phyloP scores from a whole-genome alignment of 768 basidiomycete genomes.

The Zangia roseola region DNA sequence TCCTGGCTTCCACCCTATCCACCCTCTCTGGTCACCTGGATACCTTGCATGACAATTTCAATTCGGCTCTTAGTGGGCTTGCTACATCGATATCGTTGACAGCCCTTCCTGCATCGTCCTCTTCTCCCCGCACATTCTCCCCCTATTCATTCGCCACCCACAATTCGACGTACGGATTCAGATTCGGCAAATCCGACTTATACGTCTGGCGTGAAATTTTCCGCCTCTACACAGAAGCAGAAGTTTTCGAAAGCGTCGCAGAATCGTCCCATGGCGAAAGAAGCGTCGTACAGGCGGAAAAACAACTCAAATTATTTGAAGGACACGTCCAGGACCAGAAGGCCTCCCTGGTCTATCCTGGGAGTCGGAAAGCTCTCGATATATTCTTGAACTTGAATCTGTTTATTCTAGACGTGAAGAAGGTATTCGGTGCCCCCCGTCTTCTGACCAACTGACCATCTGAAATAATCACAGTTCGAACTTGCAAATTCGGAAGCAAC shows the following conservation, averaged over 20 bases:
- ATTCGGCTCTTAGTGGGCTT: slow-evolving; percentile 45
- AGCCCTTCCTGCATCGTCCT: slow-evolving; percentile 33
- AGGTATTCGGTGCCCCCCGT: slow-evolving; percentile 41
- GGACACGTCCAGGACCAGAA: slow-evolving; percentile 51
- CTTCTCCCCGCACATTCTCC: slow-evolving; percentile 31
- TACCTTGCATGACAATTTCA: slow-evolving; percentile 50
- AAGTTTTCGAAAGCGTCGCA: slow-evolving; percentile 75
- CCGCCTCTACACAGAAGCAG: slow-evolving; percentile 78
- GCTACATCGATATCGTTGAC: slow-evolving; percentile 36
- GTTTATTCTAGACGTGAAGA: slow-evolving; percentile 78
- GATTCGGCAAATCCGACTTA: slow-evolving; percentile 55
- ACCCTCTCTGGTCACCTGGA: slow-evolving; percentile 53
- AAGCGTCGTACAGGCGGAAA: slow-evolving; percentile 66
- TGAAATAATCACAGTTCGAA: slow-evolving; percentile 55
- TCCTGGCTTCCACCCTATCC: slow-evolving; percentile 61
- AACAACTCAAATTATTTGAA: slow-evolving; percentile 60
- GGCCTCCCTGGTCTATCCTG: slow-evolving; percentile 53
- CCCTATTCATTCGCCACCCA: slow-evolving; percentile 27
- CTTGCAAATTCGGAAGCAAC: slow-evolving; percentile 84
- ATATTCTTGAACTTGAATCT: slow-evolving; percentile 75
- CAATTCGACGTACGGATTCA: slow-evolving; percentile 23
- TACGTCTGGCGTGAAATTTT: slow-evolving; percentile 92
- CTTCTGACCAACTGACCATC: not conserved
- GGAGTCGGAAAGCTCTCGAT: slow-evolving; percentile 59
- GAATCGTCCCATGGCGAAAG: slow-evolving; percentile 70